Percentiles rank a stretch among this genome's conserved stretches.
Conservation (phyloP, 148 eudicot genomes). For the Spergularia marina region DNA sequence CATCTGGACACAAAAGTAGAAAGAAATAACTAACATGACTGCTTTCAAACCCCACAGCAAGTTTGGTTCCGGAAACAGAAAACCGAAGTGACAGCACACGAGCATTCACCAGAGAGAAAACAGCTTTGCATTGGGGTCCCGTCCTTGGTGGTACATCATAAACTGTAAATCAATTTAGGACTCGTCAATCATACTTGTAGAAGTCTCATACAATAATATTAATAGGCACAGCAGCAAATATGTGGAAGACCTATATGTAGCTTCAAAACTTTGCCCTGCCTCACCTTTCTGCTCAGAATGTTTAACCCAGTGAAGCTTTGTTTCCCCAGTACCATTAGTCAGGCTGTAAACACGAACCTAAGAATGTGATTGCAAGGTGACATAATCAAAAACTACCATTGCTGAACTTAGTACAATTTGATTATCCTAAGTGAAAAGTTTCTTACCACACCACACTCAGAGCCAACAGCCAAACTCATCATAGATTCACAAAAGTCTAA, state of each 20-base stretch:
- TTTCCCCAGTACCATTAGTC: conserved; percentile 28
- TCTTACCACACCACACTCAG: conserved; percentile 65
- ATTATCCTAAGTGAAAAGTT: conserved; percentile 1
- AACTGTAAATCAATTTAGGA: conserved; percentile 30
- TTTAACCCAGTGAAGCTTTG: conserved; percentile 47
- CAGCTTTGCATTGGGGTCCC: conserved; percentile 56
- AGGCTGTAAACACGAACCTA: conserved; percentile 58
- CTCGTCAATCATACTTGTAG: not conserved
- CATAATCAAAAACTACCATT: conserved; percentile 9
- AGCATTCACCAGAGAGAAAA: conserved; percentile 44
- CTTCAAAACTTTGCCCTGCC: not conserved
- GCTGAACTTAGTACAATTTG: not conserved
- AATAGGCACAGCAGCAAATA: not conserved
- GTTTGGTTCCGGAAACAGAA: conserved; percentile 55
- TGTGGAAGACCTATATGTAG: not conserved
- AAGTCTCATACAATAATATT: conserved; percentile 1
- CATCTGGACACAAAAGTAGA: not conserved
- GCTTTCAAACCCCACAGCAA: conserved; percentile 64
- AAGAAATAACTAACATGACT: conserved; percentile 50
- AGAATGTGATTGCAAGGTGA: conserved; percentile 28
- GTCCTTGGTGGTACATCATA: conserved; percentile 39
- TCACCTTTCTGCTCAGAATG: conserved; percentile 55
- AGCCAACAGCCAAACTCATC: conserved; percentile 67
- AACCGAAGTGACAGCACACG: conserved; percentile 55
- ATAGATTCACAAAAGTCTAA: conserved; percentile 51